Evolutionary conservation across 768 basidiomycete species (phyloP), one percentile per base, ranked within the genome.

Genomic region (Lactarius quietus): DNA sequence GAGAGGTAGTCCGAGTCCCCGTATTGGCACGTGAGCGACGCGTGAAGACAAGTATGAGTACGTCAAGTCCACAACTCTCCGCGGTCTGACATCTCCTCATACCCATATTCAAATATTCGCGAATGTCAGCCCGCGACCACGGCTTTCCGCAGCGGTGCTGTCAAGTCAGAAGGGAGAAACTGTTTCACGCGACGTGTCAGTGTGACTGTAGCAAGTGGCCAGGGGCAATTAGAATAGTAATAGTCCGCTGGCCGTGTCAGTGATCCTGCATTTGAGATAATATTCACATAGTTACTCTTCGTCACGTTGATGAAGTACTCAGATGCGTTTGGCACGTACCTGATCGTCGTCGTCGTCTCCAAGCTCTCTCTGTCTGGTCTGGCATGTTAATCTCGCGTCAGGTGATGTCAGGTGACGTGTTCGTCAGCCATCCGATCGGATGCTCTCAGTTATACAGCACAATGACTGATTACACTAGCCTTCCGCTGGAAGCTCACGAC

Each of bases 391-490:
- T n/a, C n/a, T n/a, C n/a, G n/a, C n/a, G n/a, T n/a, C n/a, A n/a
- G n/a, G n/a, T n/a, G n/a, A n/a, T n/a, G n/a, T n/a, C n/a, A n/a
- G n/a, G n/a, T n/a, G n/a, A n/a, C n/a, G n/a, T n/a, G n/a, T n/a
- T n/a, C n/a, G n/a, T n/a, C n/a, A n/a, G n/a, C n/a, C n/a, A n/a
- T n/a, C n/a, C 18, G 6, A 6, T 45, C 23, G 12, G 8, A 36
- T 36, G 14, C n/a, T 14, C 4, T 45, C 20, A 10, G n/a, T 12
- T 45, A 45, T 23, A 5, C 6, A 8, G n/a, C n/a, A 12, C 45
- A 26, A n/a, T 48, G 12, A 23, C 9, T 1, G 41, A 43, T 33
- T 33, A 8, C 33, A 33, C 9, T 95, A 77, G 61, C 88, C 85
- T 9, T 81, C 70, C 48, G 14, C 23, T 51, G 3, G 23, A 26